phyloP scores from a whole-genome alignment of 768 basidiomycete genomes.

The Termitomyces bulborhizus region DNA sequence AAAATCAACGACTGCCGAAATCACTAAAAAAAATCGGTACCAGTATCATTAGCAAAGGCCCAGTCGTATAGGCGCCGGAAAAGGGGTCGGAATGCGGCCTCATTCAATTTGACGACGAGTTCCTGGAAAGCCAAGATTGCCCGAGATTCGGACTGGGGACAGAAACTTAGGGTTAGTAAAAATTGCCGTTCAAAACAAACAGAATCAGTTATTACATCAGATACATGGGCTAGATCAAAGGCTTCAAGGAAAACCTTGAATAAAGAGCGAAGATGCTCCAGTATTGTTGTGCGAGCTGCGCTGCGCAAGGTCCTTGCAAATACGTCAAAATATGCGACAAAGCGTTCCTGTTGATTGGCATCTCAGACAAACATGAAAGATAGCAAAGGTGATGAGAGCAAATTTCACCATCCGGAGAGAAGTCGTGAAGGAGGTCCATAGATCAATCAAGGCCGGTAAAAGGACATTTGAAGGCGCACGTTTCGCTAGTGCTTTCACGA shows the following conservation, averaged over 20 bases:
- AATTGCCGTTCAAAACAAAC: background rate
- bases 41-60: constrained; percentile 64
- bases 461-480: constrained; percentile 61
- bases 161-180: background rate
- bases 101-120: constrained; percentile 89
- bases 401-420: constrained; percentile 29
- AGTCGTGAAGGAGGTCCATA: constrained; percentile 41
- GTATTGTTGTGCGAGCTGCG: constrained; percentile 56
- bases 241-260: constrained; percentile 79
- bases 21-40: constrained; percentile 24
- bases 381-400: background rate
- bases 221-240: constrained; percentile 49
- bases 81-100: constrained; percentile 83
- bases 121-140: constrained; percentile 77
- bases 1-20: background rate
- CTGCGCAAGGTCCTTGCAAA: constrained; percentile 60
- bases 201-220: constrained; percentile 7
- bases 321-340: constrained; percentile 60
- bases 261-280: constrained; percentile 57
- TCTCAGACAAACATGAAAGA: background rate
- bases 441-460: constrained; percentile 54
- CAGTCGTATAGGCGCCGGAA: constrained; percentile 93
- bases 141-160: constrained; percentile 40
- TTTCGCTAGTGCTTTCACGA: constrained; percentile 67
- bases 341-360: constrained; percentile 20